Conservation (phyloP, 257 asterid species). For the Petunia secreta region DNA sequence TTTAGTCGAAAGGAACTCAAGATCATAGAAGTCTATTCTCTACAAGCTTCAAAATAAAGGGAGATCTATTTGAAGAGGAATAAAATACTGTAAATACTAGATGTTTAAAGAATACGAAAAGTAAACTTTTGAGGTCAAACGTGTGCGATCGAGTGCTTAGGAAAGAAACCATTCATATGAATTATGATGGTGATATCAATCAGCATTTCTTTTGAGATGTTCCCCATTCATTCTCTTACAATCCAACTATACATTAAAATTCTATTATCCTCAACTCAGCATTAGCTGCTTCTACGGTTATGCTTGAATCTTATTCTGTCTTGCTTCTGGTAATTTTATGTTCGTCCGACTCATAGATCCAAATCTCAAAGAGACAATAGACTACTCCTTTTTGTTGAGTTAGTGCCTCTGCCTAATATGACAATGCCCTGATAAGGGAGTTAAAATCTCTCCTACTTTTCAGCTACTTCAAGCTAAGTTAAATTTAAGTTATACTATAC, state of each 20-base stretch:
- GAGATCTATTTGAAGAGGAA: neutral
- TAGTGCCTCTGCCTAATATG: neutral
- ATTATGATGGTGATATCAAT: constrained; percentile 30
- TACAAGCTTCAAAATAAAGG: too few relatives aligned
- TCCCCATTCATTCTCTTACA: constrained; percentile 27
- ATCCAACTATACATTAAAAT: constrained; percentile 30
- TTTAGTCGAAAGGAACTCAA: too few relatives aligned
- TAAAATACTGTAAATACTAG: too few relatives aligned
- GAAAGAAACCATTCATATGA: constrained; percentile 15
- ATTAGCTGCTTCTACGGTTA: constrained; percentile 23
- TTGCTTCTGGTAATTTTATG: constrained; percentile 23
- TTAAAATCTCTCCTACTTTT: neutral
- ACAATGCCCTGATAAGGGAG: neutral
- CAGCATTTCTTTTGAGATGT: constrained; percentile 29
- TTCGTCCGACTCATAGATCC: constrained; percentile 24
- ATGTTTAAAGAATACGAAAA: too few relatives aligned
- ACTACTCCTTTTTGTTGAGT: neutral
- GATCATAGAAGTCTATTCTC: too few relatives aligned
- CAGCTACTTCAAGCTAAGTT: neutral
- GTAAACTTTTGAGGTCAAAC: neutral
- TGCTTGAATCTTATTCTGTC: constrained; percentile 39
- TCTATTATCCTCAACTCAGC: constrained; percentile 30
- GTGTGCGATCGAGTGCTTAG: neutral
- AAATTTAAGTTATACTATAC: too few relatives aligned
- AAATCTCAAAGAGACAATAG: neutral